Conservation (phyloP, 371 early-diverging fungal genomes). For the Mucor mucedo region DNA sequence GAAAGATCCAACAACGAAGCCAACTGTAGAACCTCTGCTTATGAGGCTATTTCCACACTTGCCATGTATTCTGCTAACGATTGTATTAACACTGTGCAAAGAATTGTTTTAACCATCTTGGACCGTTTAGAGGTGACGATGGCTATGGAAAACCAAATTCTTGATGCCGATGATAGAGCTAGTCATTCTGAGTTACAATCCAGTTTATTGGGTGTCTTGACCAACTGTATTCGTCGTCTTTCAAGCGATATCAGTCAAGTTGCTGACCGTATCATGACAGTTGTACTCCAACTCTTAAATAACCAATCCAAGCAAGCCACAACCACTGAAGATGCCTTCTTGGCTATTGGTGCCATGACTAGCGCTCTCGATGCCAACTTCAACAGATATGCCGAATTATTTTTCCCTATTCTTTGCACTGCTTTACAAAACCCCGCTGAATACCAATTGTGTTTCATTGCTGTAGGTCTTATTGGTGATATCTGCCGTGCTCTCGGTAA, state of each 20-base stretch:
- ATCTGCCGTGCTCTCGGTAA: conserved; percentile 88
- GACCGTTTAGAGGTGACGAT: conserved; percentile 78
- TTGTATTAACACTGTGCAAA: conserved; percentile 72
- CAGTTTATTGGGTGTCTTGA: conserved; percentile 87
- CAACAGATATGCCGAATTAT: conserved; percentile 81
- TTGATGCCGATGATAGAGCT: conserved; percentile 81
- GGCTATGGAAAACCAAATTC: conserved; percentile 71
- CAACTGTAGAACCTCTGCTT: conserved; percentile 88
- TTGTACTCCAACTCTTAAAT: conserved; percentile 70
- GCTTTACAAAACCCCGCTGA: conserved; percentile 92
- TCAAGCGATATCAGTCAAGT: conserved; percentile 68
- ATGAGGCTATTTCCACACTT: conserved; percentile 89
- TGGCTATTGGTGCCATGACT: conserved; percentile 87
- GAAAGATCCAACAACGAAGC: conserved; percentile 73
- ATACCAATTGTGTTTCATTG: conserved; percentile 86
- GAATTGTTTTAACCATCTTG: conserved; percentile 73
- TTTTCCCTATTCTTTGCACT: conserved; percentile 79
- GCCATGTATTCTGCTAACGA: conserved; percentile 67
- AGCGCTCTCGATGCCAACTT: conserved; percentile 84
- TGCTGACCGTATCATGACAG: conserved; percentile 90
- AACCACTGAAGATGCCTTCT: conserved; percentile 92
- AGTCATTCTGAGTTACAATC: conserved; percentile 86
- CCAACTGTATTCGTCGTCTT: conserved; percentile 79
- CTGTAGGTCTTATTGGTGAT: conserved; percentile 95
- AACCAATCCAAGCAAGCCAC: conserved; percentile 79